Conservation (phyloP, 495 filamentous ascomycete species). For the Friedmanniomyces simplex region DNA sequence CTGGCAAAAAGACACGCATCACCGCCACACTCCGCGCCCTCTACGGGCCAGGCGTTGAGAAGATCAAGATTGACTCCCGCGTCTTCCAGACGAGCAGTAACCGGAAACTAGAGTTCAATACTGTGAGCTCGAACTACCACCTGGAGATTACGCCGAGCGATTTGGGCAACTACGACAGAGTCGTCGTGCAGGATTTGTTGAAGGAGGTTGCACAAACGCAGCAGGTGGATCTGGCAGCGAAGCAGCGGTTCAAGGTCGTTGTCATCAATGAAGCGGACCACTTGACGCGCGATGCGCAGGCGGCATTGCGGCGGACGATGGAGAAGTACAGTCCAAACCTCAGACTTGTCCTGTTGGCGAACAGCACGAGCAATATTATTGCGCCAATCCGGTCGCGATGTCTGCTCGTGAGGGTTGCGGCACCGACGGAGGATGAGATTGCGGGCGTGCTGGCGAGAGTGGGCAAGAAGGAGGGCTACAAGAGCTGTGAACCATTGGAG, state of each 20-base stretch:
- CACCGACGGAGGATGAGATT: constrained; percentile 78
- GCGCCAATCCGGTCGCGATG: constrained; percentile 86
- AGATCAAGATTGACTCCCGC: constrained; percentile 48
- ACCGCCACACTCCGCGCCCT: constrained; percentile 55
- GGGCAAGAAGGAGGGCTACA: constrained; percentile 68
- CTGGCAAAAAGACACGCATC: constrained; percentile 94
- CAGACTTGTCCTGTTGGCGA: constrained; percentile 80
- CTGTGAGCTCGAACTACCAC: constrained; percentile 90
- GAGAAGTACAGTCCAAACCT: constrained; percentile 97
- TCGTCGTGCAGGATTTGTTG: constrained; percentile 87
- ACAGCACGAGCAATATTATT: constrained; percentile 94
- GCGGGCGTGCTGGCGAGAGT: constrained; percentile 62
- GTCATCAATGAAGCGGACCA: constrained; percentile 99
- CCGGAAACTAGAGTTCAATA: constrained; percentile 97
- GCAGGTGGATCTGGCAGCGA: constrained; percentile 82
- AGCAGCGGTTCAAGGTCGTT: constrained; percentile 93
- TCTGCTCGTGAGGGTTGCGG: constrained; percentile 81
- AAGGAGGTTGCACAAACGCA: constrained; percentile 98
- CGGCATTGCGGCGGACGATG: constrained; percentile 90
- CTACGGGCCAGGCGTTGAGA: constrained; percentile 29
- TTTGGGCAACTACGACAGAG: constrained; percentile 91
- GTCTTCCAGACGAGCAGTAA: constrained; percentile 86
- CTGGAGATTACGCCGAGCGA: constrained; percentile 97
- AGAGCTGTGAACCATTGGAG: constrained; percentile 58
- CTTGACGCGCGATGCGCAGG: constrained; percentile 87